Conservation (phyloP, 2,329 filamentous ascomycete genomes). For the Lachnum nothofagi region DNA sequence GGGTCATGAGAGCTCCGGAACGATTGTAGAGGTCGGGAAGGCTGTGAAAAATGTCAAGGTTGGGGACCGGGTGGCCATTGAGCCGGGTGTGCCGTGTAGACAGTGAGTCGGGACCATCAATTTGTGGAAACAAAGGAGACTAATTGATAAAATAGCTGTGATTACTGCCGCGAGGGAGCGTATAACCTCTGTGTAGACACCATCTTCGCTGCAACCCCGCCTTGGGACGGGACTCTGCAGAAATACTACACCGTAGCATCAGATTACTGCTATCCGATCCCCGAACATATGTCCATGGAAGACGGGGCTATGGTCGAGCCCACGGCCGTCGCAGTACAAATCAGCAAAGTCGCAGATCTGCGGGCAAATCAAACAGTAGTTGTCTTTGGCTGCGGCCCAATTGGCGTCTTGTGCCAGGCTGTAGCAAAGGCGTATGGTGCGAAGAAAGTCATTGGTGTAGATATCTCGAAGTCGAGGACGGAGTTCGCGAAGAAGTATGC, state of each 20-base stretch:
- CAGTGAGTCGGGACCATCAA: conserved; percentile 7
- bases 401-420: conserved; percentile 43
- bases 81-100: conserved; percentile 43
- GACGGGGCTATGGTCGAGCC: conserved; percentile 42
- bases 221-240: conserved; percentile 36
- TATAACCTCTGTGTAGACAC: conserved; percentile 40
- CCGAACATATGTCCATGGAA: conserved; percentile 29
- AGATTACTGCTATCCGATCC: conserved; percentile 37
- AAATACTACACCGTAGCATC: conserved; percentile 36
- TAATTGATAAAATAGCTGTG: conserved; percentile 33
- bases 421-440: conserved; percentile 43
- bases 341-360: conserved; percentile 38
- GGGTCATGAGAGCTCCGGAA: conserved; percentile 43
- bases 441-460: conserved; percentile 42
- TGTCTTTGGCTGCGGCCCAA: conserved; percentile 46
- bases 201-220: conserved; percentile 38
- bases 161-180: conserved; percentile 34
- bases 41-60: conserved; percentile 40
- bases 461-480: conserved; percentile 39
- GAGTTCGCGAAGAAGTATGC: conserved; percentile 42
- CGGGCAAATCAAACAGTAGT: conserved; percentile 40
- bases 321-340: conserved; percentile 43
- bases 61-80: conserved; percentile 45
- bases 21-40: conserved; percentile 37
- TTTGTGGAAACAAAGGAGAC: not conserved